Base-by-base conservation (phyloP, 768 basidiomycete genomes). In the Tylopilus balloui region DNA sequence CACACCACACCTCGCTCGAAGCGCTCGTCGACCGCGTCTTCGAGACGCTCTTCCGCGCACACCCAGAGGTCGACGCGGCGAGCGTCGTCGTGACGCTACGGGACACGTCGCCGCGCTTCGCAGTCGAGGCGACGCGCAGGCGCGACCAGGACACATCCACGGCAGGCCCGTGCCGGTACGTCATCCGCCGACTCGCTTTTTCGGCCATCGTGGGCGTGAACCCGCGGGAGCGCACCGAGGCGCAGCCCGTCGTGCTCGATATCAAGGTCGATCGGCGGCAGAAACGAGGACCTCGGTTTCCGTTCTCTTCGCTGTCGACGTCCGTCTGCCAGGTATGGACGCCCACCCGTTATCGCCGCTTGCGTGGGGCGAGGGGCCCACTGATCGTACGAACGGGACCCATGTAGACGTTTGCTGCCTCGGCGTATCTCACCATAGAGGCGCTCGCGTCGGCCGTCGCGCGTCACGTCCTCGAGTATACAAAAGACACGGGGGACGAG, bases 151-250 rank as follows among this genome's bases (percentile, higher is more conserved):
- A n/a, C n/a, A n/a, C 9, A 25, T 42, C 20, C 21, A 58, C 46
- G 11, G 9, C 6, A 19, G 63, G 20, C 42, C 68, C 28, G 39
- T 52, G 10, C 63, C 64, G 49, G 46, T 64, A 48, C 42, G 23
- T 11, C 19, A 50, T 76, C 29, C 53, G 66, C 13, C 72, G 73
- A 39, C 65, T 92, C 9, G 58, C 68, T 4, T 77, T 81, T 31
- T 68, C 71, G 7, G 70, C 76, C 13, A 75, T 90, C 43, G 71
- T 92, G 20, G 89, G 91, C 3, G 69, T 92, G 32, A 79, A 87
- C 54, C 71, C 76, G 6, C 76, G 73, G 50, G 91, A 92, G 64
- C 73, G 88, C 27, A 55, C 69, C 25, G 78, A 83, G 58, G 76
- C 76, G 56, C 90, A 92, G 60, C 62, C 75, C 25, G 74, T 91